Evolutionary conservation across 1,284 basidiomycete genomes (phyloP).

Genomic region (Stereum hirsutum): DNA sequence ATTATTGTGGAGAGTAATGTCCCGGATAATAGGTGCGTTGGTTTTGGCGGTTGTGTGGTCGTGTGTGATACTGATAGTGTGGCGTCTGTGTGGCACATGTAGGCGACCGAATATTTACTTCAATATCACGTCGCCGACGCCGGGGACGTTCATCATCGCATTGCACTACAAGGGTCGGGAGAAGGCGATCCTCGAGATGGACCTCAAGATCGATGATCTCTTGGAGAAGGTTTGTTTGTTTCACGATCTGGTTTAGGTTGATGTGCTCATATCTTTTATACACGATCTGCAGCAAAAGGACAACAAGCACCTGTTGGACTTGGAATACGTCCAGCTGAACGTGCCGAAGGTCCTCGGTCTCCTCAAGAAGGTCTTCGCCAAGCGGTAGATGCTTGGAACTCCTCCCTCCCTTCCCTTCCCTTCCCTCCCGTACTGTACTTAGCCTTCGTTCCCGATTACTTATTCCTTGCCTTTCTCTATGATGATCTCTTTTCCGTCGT

Average conservation of each 20-base stretch:
- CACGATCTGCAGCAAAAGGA: conserved; percentile 80
- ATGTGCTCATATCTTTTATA: conserved; percentile 9
- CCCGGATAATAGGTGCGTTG: conserved; percentile 83
- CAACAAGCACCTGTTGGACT: conserved; percentile 89
- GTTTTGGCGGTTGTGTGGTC: conserved; percentile 9
- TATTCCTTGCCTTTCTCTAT: neutral
- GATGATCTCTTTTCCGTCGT: neutral
- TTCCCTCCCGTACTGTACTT: conserved; percentile 5
- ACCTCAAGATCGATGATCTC: conserved; percentile 97
- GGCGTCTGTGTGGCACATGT: conserved; percentile 1
- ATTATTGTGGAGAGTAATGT: conserved; percentile 99
- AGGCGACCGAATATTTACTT: conserved; percentile 98
- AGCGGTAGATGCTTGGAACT: conserved; percentile 46
- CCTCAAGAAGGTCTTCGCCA: conserved; percentile 86
- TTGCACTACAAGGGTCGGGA: conserved; percentile 99
- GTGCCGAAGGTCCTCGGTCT: conserved; percentile 91
- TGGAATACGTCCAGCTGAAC: conserved; percentile 97
- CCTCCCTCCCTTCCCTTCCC: neutral
- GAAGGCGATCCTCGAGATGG: conserved; percentile 99
- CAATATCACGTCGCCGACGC: conserved; percentile 95
- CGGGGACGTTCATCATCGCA: conserved; percentile 98
- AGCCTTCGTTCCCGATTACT: neutral
- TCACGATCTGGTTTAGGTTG: conserved; percentile 1
- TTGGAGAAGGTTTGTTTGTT: conserved; percentile 74
- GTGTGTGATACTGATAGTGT: neutral